These are phyloP conservation scores for Nemania sp. DNA, from an alignment of 2,329 filamentous ascomycete genomes.

Conservation along the genomic window DNA sequence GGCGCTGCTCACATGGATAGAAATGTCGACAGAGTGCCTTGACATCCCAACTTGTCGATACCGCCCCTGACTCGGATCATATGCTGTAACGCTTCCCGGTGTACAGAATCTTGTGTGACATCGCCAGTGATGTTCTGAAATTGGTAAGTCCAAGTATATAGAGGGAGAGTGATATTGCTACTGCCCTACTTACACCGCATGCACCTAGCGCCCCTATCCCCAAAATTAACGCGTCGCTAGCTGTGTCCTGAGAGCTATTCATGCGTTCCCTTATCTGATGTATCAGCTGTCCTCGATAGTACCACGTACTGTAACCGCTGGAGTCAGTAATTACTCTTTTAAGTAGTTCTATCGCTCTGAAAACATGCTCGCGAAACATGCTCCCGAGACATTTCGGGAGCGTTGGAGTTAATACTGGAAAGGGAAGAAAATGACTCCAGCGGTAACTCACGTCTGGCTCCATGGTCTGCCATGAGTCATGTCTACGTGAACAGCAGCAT, in stretches of 20 bases:
- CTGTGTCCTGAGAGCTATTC: conserved; percentile 4
- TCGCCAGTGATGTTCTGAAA: conserved; percentile 3
- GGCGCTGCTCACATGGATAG: conserved; percentile 7
- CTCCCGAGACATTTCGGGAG: too few relatives aligned
- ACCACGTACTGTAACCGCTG: too few relatives aligned
- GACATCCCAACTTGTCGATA: conserved; percentile 8
- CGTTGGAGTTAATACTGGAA: too few relatives aligned
- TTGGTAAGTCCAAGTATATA: conserved; percentile 1
- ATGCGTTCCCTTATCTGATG: conserved; percentile 3
- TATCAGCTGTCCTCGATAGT: background rate
- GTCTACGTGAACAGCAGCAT: conserved; percentile 5
- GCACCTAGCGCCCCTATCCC: conserved; percentile 3
- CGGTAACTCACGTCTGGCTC: too few relatives aligned
- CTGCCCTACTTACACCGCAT: conserved; percentile 3
- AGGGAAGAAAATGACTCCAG: too few relatives aligned
- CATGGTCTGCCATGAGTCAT: conserved; percentile 8
- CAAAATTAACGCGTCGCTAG: conserved; percentile 4
- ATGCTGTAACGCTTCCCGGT: conserved; percentile 11
- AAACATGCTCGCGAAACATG: too few relatives aligned
- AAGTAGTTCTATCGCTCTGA: too few relatives aligned
- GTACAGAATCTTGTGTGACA: conserved; percentile 10
- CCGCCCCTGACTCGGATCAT: conserved; percentile 5
- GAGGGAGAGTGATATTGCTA: background rate
- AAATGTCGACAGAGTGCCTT: conserved; percentile 4
- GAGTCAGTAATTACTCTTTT: too few relatives aligned